Base-by-base conservation (phyloP, 2,329 filamentous ascomycete species). In the Claviceps purpurea region DNA sequence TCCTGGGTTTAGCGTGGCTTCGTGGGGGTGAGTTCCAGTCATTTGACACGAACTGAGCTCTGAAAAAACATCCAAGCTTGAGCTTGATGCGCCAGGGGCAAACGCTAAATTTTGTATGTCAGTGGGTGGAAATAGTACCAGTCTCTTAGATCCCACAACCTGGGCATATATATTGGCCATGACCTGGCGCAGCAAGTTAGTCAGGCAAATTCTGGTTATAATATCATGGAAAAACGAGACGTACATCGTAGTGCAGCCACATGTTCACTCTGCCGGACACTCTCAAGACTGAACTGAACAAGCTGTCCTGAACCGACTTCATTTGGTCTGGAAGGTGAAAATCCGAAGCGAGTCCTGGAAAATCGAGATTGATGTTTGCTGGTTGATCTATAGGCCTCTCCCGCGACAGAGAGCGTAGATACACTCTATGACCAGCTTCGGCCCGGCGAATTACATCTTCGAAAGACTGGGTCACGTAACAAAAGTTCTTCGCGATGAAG, bases 111-210 rank as follows among this genome's bases (percentile, higher is more conserved):
- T 70, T 20, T 73, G 73, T 18, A 93, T 81, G 60, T 95, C 88
- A 2, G 74, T 71, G 0, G 90, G 89, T 1, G 87, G 88, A 63
- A 89, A 95, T 1, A 95, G 73, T 4, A 88, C 67, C 53, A 94
- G 73, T 30, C 78, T 76, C 63, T 93, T 94, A 1, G 76, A 75
- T 4, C 89, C 89, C 40, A 71, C 69, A 50, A 95, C 76, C 63
- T 95, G 89, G 60, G 84, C 89, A 55, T 93, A 84, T 3, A 95
- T 74, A 60, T 95, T 95, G 49, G 88, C 87, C 77, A 94, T 89
- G 16, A 93, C 87, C 78, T 86, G 53, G 18, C 38, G 24, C 14
- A 22, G 34, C 18, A 50, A 37, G 42, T 48, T 16, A 20, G 40
- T 42, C 16, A 22, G 8, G n/a, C 48, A n/a, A 30, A 51, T 40